phyloP scores from a whole-genome alignment of 106 monocot genomes.

The Allium sativum region DNA sequence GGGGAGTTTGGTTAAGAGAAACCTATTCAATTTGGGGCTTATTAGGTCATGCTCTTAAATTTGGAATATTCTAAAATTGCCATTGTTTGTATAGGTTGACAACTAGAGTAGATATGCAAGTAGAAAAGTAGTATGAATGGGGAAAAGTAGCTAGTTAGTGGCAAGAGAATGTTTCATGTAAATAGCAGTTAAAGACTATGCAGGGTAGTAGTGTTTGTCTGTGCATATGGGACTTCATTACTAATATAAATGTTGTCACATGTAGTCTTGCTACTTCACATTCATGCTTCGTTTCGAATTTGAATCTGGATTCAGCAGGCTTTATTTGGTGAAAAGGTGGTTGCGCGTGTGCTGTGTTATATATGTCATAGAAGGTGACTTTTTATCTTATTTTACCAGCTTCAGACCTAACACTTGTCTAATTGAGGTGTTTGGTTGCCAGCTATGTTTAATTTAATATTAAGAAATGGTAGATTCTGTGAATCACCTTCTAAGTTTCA shows the following conservation, averaged over 20 bases:
- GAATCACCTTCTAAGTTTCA: no score
- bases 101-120: neutral
- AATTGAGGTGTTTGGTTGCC: neutral
- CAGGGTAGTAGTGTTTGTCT: neutral
- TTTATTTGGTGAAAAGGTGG: neutral
- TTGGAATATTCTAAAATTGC: neutral
- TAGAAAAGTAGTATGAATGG: no score
- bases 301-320: neutral
- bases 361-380: slow-evolving; percentile 1
- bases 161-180: neutral
- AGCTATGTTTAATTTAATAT: neutral
- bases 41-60: slow-evolving; percentile 27
- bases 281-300: neutral
- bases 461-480: no score
- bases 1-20: slow-evolving; percentile 33
- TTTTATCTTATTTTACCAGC: neutral
- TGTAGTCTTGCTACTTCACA: neutral
- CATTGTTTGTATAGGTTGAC: neutral
- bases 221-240: neutral
- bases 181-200: neutral
- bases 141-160: neutral
- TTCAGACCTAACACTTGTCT: neutral
- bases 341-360: neutral
- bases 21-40: slow-evolving; percentile 39
- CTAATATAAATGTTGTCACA: neutral